These are phyloP conservation scores for Myochromella boudieri DNA, from an alignment of 768 basidiomycete genomes.

Conservation along the genomic window DNA sequence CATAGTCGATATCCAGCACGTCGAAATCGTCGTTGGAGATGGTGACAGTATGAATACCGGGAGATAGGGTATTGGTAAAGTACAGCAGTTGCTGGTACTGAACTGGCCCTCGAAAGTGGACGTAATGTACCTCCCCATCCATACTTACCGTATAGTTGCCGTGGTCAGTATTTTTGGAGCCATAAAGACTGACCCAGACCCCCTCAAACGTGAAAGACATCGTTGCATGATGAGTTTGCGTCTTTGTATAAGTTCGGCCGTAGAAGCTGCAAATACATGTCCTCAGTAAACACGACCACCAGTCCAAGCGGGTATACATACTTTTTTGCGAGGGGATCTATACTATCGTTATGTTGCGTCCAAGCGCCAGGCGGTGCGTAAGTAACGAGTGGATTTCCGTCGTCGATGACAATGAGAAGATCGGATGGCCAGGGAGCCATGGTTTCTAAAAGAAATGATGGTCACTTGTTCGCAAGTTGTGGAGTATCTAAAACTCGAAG, in stretches of 20 bases:
- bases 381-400: constrained; percentile 2
- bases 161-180: background rate
- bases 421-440: too few species aligned
- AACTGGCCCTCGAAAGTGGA: background rate
- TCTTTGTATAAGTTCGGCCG: background rate
- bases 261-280: background rate
- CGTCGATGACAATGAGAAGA: background rate
- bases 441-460: background rate
- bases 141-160: background rate
- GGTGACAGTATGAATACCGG: background rate
- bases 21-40: constrained; percentile 4
- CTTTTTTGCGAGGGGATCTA: background rate
- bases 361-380: constrained; percentile 1
- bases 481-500: too few species aligned
- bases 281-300: background rate
- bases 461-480: too few species aligned
- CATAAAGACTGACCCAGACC: background rate
- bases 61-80: background rate
- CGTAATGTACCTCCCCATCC: background rate
- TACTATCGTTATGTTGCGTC: background rate
- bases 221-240: background rate
- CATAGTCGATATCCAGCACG: constrained; percentile 2
- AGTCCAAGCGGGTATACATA: background rate
- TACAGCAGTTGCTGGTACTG: background rate
- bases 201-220: constrained; percentile 1